Evolutionary conservation across 225 moss, liverwort and hornwort genomes (phyloP).

Genomic region (Bryoerythrophyllum caledonicum): DNA sequence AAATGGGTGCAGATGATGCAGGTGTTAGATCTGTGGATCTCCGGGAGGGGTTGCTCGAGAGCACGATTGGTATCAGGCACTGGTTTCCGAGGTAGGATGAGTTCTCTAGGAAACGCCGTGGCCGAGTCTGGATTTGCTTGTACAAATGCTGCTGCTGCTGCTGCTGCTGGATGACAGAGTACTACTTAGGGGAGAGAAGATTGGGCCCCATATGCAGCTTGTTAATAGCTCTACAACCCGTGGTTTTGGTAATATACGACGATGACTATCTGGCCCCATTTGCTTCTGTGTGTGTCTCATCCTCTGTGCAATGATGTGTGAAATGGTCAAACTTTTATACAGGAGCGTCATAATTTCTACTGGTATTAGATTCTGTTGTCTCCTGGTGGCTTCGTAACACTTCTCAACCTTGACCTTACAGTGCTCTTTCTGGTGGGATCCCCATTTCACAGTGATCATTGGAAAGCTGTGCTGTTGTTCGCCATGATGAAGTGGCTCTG

Average conservation of each 20-base stretch:
- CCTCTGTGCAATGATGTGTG: too few relatives aligned
- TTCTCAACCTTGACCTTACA: neutral
- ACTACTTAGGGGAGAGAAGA: neutral
- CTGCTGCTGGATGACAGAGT: too few relatives aligned
- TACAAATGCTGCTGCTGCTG: constrained; percentile 13
- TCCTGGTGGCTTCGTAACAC: neutral
- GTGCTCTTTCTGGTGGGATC: neutral
- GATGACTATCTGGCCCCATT: constrained; percentile 1
- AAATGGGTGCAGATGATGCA: constrained; percentile 9
- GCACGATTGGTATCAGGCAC: neutral
- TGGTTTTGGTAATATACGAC: constrained; percentile 10
- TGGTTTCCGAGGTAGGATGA: too few relatives aligned
- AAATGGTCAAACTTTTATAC: too few relatives aligned
- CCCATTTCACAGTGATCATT: neutral
- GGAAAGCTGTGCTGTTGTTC: neutral
- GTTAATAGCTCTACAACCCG: constrained; percentile 12
- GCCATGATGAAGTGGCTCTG: neutral
- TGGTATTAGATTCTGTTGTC: neutral
- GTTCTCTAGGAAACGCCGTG: neutral
- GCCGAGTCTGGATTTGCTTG: constrained; percentile 1
- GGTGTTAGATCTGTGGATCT: constrained; percentile 3
- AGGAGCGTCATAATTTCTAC: neutral
- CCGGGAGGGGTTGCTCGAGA: too few relatives aligned
- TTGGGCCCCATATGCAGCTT: constrained; percentile 13
- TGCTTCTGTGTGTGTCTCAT: neutral